Base-by-base conservation (phyloP, 192 early-diverging fungal genomes). In the Glomus cerebriforme region DNA sequence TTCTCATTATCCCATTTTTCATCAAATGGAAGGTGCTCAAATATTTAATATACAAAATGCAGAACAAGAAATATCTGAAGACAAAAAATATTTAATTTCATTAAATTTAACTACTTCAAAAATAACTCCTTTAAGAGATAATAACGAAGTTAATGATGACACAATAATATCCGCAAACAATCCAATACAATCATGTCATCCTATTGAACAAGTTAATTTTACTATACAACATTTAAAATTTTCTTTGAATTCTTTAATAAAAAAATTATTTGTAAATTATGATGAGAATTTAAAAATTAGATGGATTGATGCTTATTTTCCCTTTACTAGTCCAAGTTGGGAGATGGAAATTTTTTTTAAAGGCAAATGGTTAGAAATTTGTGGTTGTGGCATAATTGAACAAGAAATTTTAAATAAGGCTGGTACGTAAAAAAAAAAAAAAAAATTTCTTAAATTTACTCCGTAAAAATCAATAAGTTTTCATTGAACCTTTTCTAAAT, bases 21-120 rank as follows among this genome's bases (percentile, higher is more conserved):
- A 99, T 79, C 98, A 99, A 82, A 97, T 99, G 92, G 98, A 99
- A 79, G 98, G 96, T 8, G 92, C 96, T 37, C 91, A 92, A 54
- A 82, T 90, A 32, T 94, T 94, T 82, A 83, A 88, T 26, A 79
- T 85, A 32, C 81, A 80, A 32, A 82, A 85, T n/a, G 77, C 66
- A 0, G 69, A 80, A 7, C 78, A 81, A 34, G 81, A 81, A 24
- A 79, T 87, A 49, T 45, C 80, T 17, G 79, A 81, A n/a, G 80
- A 83, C 3, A 81, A 85, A 35, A 27, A 58, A 26, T 66, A 69
- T 75, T 27, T 66, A 22, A 43, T 78, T 13, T 12, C 81, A 47
- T 24, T 69, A 2, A 74, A 39, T 12, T 79, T 43, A 19, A 83
- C 62, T 69, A 75, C 17, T 79, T 81, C 72, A 43, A 86, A 77